phyloP scores from a whole-genome alignment of 163 green algal genomes.

The Coccomyxa subellipsoidea region DNA sequence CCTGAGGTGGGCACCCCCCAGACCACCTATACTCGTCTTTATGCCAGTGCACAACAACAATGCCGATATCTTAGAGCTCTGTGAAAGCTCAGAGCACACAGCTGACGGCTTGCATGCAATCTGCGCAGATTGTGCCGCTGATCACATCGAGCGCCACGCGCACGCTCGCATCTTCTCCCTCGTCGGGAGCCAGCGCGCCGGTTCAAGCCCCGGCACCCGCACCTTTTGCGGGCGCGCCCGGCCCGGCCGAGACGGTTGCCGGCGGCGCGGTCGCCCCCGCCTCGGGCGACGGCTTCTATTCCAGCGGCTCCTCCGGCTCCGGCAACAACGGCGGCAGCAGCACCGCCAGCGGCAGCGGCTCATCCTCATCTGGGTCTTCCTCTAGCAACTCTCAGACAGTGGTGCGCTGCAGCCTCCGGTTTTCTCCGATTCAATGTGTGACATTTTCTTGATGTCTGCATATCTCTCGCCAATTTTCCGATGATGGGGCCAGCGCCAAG shows the following conservation, averaged over 20 bases:
- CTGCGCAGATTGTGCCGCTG: no score
- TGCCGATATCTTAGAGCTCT: no score
- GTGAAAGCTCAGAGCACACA: no score
- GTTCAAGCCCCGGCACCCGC: neutral
- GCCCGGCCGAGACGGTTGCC: neutral
- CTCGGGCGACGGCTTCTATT: neutral
- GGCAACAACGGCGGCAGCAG: neutral
- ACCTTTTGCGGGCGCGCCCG: neutral
- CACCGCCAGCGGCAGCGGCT: neutral
- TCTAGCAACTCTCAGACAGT: neutral
- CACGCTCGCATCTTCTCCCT: neutral
- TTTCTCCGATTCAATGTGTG: no score
- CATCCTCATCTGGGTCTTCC: neutral
- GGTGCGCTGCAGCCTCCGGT: no score
- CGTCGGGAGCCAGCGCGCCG: neutral
- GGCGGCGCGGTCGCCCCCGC: neutral
- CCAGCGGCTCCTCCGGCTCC: neutral
- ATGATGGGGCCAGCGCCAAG: neutral
- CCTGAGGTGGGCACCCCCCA: neutral
- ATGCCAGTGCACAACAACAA: no score
- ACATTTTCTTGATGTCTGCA: no score
- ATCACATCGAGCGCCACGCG: neutral
- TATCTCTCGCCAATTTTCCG: no score
- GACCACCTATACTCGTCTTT: neutral
- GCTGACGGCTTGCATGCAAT: no score